Evolutionary conservation across 805 yeast genomes (phyloP).

Genomic region (Saccharomycopsis malanga): DNA sequence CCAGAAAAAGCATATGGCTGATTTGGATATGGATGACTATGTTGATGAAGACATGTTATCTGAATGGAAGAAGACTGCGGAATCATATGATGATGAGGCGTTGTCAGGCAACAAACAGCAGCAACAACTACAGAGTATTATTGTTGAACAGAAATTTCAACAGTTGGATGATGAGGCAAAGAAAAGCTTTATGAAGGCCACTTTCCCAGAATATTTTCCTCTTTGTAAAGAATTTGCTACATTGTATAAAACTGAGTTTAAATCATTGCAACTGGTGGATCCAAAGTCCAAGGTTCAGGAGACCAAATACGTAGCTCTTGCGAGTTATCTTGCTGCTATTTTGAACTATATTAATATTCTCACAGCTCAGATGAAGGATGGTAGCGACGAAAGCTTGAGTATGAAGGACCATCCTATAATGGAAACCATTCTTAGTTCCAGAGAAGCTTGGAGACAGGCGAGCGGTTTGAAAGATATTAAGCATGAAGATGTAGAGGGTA

Average conservation of each 20-base stretch:
- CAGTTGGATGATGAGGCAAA: slow-evolving; percentile 48
- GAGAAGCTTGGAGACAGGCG: slow-evolving; percentile 90
- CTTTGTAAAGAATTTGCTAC: slow-evolving; percentile 52
- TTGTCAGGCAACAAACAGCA: slow-evolving; percentile 24
- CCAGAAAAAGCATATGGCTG: slow-evolving; percentile 74
- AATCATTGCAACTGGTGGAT: slow-evolving; percentile 18
- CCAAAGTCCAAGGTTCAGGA: slow-evolving; percentile 32
- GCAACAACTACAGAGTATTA: slow-evolving; percentile 29
- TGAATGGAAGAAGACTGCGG: slow-evolving; percentile 67
- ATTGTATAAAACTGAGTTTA: slow-evolving; percentile 25
- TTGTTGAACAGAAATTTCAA: slow-evolving; percentile 35
- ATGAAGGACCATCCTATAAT: slow-evolving; percentile 87
- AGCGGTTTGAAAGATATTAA: slow-evolving; percentile 37
- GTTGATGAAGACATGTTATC: slow-evolving; percentile 71
- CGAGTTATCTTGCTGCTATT: slow-evolving; percentile 73
- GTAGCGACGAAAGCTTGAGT: slow-evolving; percentile 38
- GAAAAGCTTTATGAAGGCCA: slow-evolving; percentile 44
- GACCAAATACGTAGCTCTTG: slow-evolving; percentile 61
- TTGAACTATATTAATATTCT: slow-evolving; percentile 74
- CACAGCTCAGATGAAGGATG: slow-evolving; percentile 48
- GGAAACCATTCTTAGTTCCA: slow-evolving; percentile 73
- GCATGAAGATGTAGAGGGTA: slow-evolving; percentile 24
- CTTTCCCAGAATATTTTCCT: slow-evolving; percentile 82
- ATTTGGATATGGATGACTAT: slow-evolving; percentile 66
- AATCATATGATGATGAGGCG: slow-evolving; percentile 33